phyloP scores from a whole-genome alignment of 352 stramenopile genomes.

The Pythium pectinolyticum region DNA sequence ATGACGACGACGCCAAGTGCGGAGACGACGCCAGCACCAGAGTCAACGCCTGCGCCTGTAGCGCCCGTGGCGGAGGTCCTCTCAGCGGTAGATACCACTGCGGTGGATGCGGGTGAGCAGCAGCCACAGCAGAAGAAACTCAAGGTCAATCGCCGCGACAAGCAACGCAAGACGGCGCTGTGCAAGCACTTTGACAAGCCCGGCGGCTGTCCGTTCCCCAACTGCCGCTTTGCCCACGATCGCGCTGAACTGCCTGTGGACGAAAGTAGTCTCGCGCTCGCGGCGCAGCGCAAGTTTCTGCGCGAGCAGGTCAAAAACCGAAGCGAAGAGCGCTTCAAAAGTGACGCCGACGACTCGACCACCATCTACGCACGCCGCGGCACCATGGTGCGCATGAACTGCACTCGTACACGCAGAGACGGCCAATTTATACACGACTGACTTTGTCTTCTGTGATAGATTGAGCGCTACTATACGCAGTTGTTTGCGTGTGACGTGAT shows the following conservation, averaged over 20 bases:
- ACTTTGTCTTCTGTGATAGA: slow-evolving; percentile 30
- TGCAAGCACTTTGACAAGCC: slow-evolving; percentile 88
- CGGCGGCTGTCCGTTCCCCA: slow-evolving; percentile 75
- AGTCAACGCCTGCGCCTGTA: not conserved
- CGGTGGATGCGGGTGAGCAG: not conserved
- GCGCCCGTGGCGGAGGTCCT: not conserved
- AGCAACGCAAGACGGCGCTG: slow-evolving; percentile 73
- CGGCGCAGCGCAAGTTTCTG: slow-evolving; percentile 78
- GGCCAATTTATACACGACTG: not conserved
- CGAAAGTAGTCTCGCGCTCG: slow-evolving; percentile 53
- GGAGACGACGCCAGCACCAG: not conserved
- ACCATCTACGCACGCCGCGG: slow-evolving; percentile 50
- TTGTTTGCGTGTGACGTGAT: slow-evolving; percentile 83
- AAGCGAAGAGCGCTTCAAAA: slow-evolving; percentile 60
- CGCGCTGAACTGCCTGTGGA: slow-evolving; percentile 53
- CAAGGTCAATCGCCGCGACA: slow-evolving; percentile 57
- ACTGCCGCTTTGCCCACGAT: slow-evolving; percentile 84
- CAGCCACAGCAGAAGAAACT: slow-evolving; percentile 54
- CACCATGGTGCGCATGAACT: slow-evolving; percentile 73
- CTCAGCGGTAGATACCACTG: not conserved
- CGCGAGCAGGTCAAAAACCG: slow-evolving; percentile 71
- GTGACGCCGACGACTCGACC: slow-evolving; percentile 13
- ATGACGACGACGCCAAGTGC: slow-evolving; percentile 3
- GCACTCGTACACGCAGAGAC: too few relatives aligned
- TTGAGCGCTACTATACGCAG: slow-evolving; percentile 88